Evolutionary conservation across 768 basidiomycete species (phyloP), one percentile per base, ranked within the genome.

Genomic region (Russula emetica): DNA sequence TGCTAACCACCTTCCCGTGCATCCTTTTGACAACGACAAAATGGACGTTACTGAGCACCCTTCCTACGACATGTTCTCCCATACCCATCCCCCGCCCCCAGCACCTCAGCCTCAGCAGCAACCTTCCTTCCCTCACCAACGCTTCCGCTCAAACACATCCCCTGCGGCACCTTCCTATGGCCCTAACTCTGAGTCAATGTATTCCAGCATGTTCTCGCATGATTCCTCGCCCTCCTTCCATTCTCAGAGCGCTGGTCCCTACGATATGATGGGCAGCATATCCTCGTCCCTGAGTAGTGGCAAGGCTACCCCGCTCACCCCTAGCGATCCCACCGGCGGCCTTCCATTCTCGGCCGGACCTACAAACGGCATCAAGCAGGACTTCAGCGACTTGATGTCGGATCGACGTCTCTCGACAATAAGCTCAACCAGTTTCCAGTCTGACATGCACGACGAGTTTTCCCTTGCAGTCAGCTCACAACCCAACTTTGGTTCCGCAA

Each of bases 261-360:
- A 87, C 74, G 86, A 87, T 72, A 80, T 87, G 70, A 84, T 86
- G 72, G 77, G 77, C 72, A 82, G 82, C 66, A 76, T 86, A 24
- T 78, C 85, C 26, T 85, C 85, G 3, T 86, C 85, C 18, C 83
- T 85, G 75, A 81, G 79, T 76, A 85, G 61, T 55, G 88, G 87
- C 66, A 90, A 89, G 74, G 86, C 85, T 55, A 90, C 90, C 22
- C 87, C 90, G 0, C 78, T 89, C 50, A 87, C 87, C 14, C 87
- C 88, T 38, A 85, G 74, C 69, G 88, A 90, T 73, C 77, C 83
- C 49, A 82, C 84, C 64, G 75, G 77, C 62, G 78, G 78, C 55
- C 77, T 90, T 9, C 76, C 82, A 8, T 87, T 85, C 70, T 77
- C 84, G 24, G 73, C 77, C 9, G 70, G 77, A 22, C 72, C 78